Conservation (phyloP, 129 eudicot genomes). For the Helichrysum umbraculigerum region DNA sequence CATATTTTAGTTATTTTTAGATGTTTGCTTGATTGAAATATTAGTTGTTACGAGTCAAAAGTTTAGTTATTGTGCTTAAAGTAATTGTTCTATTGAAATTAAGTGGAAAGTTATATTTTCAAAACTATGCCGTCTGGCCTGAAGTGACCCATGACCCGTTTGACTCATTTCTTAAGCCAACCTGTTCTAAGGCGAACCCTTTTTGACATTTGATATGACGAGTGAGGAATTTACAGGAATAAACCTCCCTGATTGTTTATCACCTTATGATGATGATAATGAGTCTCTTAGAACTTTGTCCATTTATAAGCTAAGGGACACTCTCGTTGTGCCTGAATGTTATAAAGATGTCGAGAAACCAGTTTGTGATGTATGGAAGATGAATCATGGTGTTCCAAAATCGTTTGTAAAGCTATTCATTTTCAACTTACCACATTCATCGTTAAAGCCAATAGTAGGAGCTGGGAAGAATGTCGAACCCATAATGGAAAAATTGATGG, state of each 20-base stretch:
- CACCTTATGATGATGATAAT: not conserved
- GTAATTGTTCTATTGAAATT: too few species aligned
- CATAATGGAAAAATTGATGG: not conserved
- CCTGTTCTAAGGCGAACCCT: too few species aligned
- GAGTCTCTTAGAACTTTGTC: not conserved
- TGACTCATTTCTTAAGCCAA: too few species aligned
- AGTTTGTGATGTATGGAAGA: not conserved
- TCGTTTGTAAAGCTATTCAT: not conserved
- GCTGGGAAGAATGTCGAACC: constrained; percentile 3
- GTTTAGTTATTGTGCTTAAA: too few species aligned
- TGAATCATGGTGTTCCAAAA: not conserved
- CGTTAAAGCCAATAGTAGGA: not conserved
- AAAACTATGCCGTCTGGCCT: too few species aligned
- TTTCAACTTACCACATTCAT: not conserved
- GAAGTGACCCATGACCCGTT: too few species aligned
- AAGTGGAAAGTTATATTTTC: too few species aligned
- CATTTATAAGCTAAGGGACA: not conserved
- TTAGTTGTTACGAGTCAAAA: too few species aligned
- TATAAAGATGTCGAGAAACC: not conserved
- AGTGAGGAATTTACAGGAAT: not conserved
- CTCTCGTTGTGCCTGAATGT: not conserved
- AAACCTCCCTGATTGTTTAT: not conserved
- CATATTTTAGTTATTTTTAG: too few species aligned
- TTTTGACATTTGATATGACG: not conserved
- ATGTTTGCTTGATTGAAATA: too few species aligned